Conservation (phyloP, 2,329 filamentous ascomycete genomes). For the Paradendryphiella salina region DNA sequence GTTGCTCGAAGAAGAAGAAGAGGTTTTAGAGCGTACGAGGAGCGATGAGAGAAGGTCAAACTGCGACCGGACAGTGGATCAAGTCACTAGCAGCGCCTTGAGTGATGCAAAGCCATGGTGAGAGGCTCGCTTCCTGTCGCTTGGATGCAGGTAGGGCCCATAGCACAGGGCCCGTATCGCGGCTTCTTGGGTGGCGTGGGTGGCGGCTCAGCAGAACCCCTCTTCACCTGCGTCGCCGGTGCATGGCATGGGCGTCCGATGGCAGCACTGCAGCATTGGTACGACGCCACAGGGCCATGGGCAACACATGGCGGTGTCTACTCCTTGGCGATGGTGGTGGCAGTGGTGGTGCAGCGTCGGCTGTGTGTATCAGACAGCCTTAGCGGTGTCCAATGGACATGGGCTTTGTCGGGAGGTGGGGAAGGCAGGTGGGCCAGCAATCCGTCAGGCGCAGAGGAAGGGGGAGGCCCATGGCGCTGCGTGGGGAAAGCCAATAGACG, state of each 20-base stretch:
- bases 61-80: conserved; percentile 28
- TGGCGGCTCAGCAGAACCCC: conserved; percentile 34
- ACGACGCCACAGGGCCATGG: conserved; percentile 41
- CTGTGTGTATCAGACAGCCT: background rate
- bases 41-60: conserved; percentile 24
- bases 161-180: conserved; percentile 22
- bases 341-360: conserved; percentile 1
- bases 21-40: conserved; percentile 33
- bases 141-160: conserved; percentile 16
- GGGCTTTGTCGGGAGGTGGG: conserved; percentile 3
- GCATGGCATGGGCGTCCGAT: conserved; percentile 13
- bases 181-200: conserved; percentile 39
- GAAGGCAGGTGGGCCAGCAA: background rate
- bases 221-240: conserved; percentile 20
- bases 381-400: background rate
- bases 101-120: conserved; percentile 18
- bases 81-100: conserved; percentile 23
- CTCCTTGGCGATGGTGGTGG: conserved; percentile 27
- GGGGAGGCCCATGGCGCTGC: background rate
- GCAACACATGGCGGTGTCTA: conserved; percentile 38
- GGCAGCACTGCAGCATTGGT: conserved; percentile 22
- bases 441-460: conserved; percentile 1
- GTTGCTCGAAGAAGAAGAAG: conserved; percentile 28
- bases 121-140: conserved; percentile 25
- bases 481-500: background rate